Percentiles rank a stretch among this genome's conserved stretches.
Conservation (phyloP, 306 rosid genomes). For the Senna siamea region DNA sequence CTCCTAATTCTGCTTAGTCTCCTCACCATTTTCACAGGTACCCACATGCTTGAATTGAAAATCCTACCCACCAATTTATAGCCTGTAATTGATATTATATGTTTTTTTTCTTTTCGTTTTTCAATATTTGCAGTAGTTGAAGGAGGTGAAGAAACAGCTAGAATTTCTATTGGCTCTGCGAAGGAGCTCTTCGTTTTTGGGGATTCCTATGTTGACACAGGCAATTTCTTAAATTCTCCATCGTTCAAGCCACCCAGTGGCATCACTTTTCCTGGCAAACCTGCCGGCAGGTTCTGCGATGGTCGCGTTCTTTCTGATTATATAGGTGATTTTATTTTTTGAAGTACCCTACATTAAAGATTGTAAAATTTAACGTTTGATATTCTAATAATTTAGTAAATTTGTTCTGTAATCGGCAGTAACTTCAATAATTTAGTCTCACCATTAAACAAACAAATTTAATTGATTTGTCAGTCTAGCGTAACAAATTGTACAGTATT, state of each 20-base stretch:
- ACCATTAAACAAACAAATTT: no score
- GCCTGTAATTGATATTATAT: not conserved
- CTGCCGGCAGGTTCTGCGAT: constrained; percentile 61
- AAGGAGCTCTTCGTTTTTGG: constrained; percentile 12
- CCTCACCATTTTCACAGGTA: constrained; percentile 12
- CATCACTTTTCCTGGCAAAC: constrained; percentile 56
- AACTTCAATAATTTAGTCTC: no score
- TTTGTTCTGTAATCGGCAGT: no score
- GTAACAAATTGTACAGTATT: no score
- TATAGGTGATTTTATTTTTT: constrained; percentile 40
- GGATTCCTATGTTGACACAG: constrained; percentile 15
- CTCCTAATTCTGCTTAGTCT: not conserved
- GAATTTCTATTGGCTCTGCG: not conserved
- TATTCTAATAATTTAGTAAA: no score
- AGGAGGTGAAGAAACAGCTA: not conserved
- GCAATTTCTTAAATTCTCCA: constrained; percentile 42
- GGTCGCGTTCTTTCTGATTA: constrained; percentile 65
- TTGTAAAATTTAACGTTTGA: no score
- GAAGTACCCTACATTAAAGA: no score
- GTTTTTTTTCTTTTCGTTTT: not conserved
- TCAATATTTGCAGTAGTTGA: not conserved
- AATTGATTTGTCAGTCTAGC: no score
- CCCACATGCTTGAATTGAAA: not conserved
- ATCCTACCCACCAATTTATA: not conserved
- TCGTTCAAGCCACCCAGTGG: constrained; percentile 54